Base-by-base conservation (phyloP, 768 basidiomycete genomes). In the Chlorophyllum brunneum region DNA sequence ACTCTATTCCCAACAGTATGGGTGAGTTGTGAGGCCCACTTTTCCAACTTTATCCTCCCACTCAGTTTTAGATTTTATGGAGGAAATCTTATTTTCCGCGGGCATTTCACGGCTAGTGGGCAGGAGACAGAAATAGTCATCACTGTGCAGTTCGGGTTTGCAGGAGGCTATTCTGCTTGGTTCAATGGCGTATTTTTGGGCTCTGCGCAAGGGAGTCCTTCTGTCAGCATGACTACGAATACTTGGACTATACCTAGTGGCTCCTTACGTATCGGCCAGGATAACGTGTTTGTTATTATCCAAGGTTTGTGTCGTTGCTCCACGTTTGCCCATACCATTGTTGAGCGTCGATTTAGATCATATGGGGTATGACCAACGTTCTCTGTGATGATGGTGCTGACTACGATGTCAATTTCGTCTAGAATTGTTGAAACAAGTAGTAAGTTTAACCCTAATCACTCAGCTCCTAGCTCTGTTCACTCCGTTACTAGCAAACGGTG, bases 211-310 rank as follows among this genome's bases (percentile, higher is more conserved):
- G 73, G 10, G 86, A 87, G 3, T 81, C 87, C 0, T 85, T 80
- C 56, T 85, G 86, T 75, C 36, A 78, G 77, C 56, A 38, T 72
- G 42, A 72, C 73, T 1, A 69, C 70, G 0, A 63, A 76, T 59
- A 65, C 65, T 11, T 79, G 77, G 77, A 59, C 54, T 2, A 66
- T 79, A 26, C 85, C 87, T 0, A 31, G 63, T 2, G 79, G 75
- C 1, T 70, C 84, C 4, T 71, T 73, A 0, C 63, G 64, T 4
- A 60, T 73, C 9, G 78, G 79, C 2, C 55, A 69, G 48, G 86
- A 88, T 61, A 92, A 92, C 61, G 81, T 91, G 7, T 78, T 92
- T 51, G 90, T 88, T 0, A 73, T 92, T 43, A 72, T 89, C 4
- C 86, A 70, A 67, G 70, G 70, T 63, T 33, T 39, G 63, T 53